Conservation (phyloP, 1,284 basidiomycete genomes). For the Ustilago bromivora region DNA sequence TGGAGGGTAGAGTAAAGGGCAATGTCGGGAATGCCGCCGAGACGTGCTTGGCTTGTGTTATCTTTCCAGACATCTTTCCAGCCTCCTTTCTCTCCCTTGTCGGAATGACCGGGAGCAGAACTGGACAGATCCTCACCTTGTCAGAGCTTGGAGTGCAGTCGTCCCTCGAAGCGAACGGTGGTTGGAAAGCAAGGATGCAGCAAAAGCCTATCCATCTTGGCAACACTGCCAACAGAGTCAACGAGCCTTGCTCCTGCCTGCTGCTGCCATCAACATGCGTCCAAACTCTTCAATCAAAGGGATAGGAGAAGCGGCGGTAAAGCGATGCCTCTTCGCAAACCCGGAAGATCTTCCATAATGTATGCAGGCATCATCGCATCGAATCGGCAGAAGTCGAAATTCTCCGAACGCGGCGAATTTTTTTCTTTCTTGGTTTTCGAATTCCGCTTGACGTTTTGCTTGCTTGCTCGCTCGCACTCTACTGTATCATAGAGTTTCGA, state of each 20-base stretch:
- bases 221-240: background rate
- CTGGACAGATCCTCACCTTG: too few relatives aligned
- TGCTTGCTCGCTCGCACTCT: background rate
- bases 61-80: too few relatives aligned
- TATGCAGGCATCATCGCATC: background rate
- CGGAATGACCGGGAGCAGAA: too few relatives aligned
- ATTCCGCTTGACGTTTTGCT: background rate
- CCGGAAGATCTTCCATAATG: background rate
- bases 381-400: conserved; percentile 1
- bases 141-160: too few relatives aligned
- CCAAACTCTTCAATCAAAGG: background rate
- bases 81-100: too few relatives aligned
- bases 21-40: too few relatives aligned
- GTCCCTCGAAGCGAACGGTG: too few relatives aligned
- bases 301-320: background rate
- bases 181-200: too few relatives aligned
- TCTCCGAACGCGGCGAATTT: conserved; percentile 10
- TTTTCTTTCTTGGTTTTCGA: background rate
- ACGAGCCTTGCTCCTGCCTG: background rate
- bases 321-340: background rate
- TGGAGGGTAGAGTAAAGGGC: too few relatives aligned
- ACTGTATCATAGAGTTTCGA: background rate
- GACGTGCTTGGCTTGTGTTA: too few relatives aligned
- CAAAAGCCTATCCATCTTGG: background rate
- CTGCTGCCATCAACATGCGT: background rate